Percentiles rank a stretch among this genome's conserved stretches.
Evolutionary conservation across 2,329 filamentous ascomycete species (phyloP).

Genomic region (Hymenoscyphus fructigenus): DNA sequence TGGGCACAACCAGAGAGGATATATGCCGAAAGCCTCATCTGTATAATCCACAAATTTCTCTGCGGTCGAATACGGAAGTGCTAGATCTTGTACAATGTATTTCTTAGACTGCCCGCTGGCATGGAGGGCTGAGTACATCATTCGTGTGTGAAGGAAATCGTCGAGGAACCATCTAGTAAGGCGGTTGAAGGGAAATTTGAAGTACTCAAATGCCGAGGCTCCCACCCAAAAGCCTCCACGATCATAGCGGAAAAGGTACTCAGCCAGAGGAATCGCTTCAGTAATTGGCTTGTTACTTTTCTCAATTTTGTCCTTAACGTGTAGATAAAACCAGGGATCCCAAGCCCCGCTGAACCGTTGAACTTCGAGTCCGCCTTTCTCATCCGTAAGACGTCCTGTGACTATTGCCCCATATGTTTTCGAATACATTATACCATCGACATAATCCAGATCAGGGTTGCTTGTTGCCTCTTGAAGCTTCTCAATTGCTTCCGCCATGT

Average conservation of each 20-base stretch:
- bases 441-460: slow-evolving; percentile 49
- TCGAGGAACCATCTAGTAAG: slow-evolving; percentile 59
- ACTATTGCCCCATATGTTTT: slow-evolving; percentile 51
- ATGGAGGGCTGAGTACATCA: slow-evolving; percentile 63
- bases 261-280: slow-evolving; percentile 46
- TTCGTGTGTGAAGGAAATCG: slow-evolving; percentile 59
- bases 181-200: slow-evolving; percentile 58
- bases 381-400: slow-evolving; percentile 50
- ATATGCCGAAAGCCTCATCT: slow-evolving; percentile 46
- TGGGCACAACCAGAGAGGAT: slow-evolving; percentile 61
- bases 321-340: slow-evolving; percentile 67
- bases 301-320: slow-evolving; percentile 46
- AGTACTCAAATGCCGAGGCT: slow-evolving; percentile 57
- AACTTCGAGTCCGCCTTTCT: slow-evolving; percentile 25
- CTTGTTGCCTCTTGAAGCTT: slow-evolving; percentile 40
- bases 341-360: slow-evolving; percentile 49
- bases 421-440: slow-evolving; percentile 59
- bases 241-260: slow-evolving; percentile 61
- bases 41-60: slow-evolving; percentile 54
- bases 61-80: slow-evolving; percentile 52
- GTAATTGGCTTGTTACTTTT: slow-evolving; percentile 21
- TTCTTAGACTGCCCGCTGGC: slow-evolving; percentile 53
- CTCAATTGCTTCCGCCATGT: slow-evolving; percentile 44
- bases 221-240: slow-evolving; percentile 64
- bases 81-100: slow-evolving; percentile 64